These are phyloP conservation scores for Lactarius tabidus DNA, from an alignment of 768 basidiomycete genomes.

Conservation along the genomic window DNA sequence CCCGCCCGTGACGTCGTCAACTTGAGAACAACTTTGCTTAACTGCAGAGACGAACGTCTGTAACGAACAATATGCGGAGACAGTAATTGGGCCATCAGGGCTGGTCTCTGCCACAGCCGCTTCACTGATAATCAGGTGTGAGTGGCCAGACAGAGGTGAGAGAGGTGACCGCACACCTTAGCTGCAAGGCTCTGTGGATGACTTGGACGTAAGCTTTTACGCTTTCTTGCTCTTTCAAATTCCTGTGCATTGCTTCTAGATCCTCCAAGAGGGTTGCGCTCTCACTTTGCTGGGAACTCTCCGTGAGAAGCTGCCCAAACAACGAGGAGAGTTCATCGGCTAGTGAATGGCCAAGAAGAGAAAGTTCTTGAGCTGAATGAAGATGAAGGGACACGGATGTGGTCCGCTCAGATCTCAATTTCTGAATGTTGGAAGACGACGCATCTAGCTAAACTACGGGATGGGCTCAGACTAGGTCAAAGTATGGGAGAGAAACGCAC, in stretches of 20 bases:
- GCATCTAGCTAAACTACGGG: slow-evolving; percentile 54
- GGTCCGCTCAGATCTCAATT: slow-evolving; percentile 47
- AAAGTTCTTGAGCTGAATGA: slow-evolving; percentile 65
- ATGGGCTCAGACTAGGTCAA: slow-evolving; percentile 33
- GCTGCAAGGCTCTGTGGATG: slow-evolving; percentile 60
- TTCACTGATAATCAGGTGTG: slow-evolving; percentile 43
- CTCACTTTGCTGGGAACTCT: slow-evolving; percentile 44
- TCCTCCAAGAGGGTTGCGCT: slow-evolving; percentile 72
- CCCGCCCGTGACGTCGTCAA: slow-evolving; percentile 44
- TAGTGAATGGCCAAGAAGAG: slow-evolving; percentile 70
- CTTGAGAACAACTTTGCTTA: slow-evolving; percentile 39
- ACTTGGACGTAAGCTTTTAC: slow-evolving; percentile 74
- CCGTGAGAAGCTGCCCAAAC: slow-evolving; percentile 58
- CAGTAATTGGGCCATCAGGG: slow-evolving; percentile 39
- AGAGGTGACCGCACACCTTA: slow-evolving; percentile 51
- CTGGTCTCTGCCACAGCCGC: slow-evolving; percentile 52
- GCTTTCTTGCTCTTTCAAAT: slow-evolving; percentile 70
- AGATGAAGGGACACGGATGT: slow-evolving; percentile 46
- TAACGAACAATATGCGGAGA: slow-evolving; percentile 54
- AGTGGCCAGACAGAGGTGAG: neutral
- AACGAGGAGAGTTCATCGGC: slow-evolving; percentile 74
- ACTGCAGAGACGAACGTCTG: slow-evolving; percentile 57
- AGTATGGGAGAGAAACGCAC: slow-evolving; percentile 30
- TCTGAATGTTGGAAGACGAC: slow-evolving; percentile 48
- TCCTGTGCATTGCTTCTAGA: slow-evolving; percentile 73